A percentile compares a stretch with the other conserved stretches of the same genome.
These are phyloP conservation scores for Aspergillus incahuasiensis DNA, from an alignment of 495 filamentous ascomycete genomes.

Conservation along the genomic window DNA sequence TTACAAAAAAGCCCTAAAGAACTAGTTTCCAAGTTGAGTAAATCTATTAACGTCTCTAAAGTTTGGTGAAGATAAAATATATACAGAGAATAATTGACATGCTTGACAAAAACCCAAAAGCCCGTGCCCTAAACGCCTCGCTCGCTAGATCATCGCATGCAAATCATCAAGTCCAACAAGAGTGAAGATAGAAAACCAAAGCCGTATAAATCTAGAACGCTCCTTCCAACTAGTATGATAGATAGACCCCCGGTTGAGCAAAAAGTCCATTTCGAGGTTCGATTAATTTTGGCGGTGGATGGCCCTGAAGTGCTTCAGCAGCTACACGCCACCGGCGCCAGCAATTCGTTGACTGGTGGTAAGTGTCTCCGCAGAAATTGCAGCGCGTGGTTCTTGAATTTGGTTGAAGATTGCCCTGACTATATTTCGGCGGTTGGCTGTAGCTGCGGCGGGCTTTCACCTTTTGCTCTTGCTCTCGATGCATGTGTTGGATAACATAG, in stretches of 20 bases:
- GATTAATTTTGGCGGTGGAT: conserved; percentile 20
- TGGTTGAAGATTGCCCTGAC: conserved; percentile 2
- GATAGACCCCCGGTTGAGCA: conserved; percentile 24
- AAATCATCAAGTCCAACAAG: neutral
- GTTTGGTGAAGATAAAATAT: neutral
- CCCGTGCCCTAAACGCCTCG: conserved; percentile 1
- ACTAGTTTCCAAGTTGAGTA: too few species aligned
- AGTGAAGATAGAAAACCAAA: neutral
- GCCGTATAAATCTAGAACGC: neutral
- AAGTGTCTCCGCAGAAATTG: conserved; percentile 21
- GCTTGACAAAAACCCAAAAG: neutral
- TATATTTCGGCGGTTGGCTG: conserved; percentile 21
- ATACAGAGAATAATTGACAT: neutral
- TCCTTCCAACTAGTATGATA: conserved; percentile 11
- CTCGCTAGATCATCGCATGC: conserved; percentile 3
- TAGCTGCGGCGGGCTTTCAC: conserved; percentile 17
- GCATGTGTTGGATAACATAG: conserved; percentile 30
- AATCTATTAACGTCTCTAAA: too few species aligned
- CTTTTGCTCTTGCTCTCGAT: conserved; percentile 21
- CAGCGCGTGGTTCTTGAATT: conserved; percentile 11
- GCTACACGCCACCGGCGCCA: conserved; percentile 26
- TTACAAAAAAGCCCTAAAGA: too few species aligned
- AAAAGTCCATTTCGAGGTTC: conserved; percentile 20
- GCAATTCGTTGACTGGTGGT: conserved; percentile 21
- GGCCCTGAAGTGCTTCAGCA: conserved; percentile 22